Percentiles rank a stretch among this genome's conserved stretches.
phyloP scores from a whole-genome alignment of 163 green algal species.

The Prototheca wickerhamii region DNA sequence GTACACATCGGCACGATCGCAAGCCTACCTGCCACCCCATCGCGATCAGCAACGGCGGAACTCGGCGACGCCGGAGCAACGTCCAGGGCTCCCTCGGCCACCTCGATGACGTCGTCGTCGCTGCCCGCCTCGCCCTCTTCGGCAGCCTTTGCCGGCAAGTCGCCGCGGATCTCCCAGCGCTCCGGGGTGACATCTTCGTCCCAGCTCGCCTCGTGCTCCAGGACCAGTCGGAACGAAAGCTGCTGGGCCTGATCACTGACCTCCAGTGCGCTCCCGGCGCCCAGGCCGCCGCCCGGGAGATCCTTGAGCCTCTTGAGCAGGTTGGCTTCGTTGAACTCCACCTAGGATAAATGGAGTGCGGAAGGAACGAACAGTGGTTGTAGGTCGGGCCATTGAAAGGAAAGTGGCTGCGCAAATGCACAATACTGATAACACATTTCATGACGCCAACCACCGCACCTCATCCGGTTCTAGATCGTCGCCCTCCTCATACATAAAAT shows the following conservation, averaged over 20 bases:
- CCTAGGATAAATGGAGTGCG: constrained; percentile 19
- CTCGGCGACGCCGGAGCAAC: too few relatives aligned
- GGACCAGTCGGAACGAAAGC: constrained; percentile 46
- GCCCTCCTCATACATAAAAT: constrained; percentile 59
- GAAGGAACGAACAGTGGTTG: background rate
- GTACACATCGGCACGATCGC: too few relatives aligned
- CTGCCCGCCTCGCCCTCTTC: background rate
- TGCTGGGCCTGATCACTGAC: constrained; percentile 63
- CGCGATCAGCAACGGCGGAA: too few relatives aligned
- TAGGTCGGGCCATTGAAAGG: background rate
- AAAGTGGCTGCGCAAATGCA: too few relatives aligned
- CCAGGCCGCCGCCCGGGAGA: constrained; percentile 61
- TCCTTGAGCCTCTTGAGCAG: constrained; percentile 26
- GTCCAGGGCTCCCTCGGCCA: background rate
- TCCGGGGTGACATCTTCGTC: constrained; percentile 55
- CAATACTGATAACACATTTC: too few relatives aligned
- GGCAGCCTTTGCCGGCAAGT: background rate
- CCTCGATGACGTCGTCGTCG: background rate
- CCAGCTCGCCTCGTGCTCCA: constrained; percentile 27
- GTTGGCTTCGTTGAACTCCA: constrained; percentile 28
- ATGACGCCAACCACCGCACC: too few relatives aligned
- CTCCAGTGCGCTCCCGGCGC: constrained; percentile 40
- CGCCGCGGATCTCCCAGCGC: constrained; percentile 40
- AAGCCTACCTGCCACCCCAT: too few relatives aligned
- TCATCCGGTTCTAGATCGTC: constrained; percentile 54